A percentile compares a stretch with the other conserved stretches of the same genome.
phyloP scores from a whole-genome alignment of 305 asterid genomes.

The Fraxinus baroniana region DNA sequence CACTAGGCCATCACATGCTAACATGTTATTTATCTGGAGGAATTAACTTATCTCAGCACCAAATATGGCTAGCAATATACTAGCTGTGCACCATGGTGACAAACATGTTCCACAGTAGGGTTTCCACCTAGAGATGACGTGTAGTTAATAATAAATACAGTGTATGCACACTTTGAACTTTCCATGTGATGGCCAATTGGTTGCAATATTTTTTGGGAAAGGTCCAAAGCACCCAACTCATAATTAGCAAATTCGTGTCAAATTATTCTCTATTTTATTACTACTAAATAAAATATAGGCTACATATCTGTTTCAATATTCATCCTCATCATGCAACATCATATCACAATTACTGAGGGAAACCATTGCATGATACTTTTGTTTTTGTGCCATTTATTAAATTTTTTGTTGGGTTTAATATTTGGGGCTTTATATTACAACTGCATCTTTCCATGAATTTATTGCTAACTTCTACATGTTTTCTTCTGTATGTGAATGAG shows the following conservation, averaged over 20 bases:
- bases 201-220: no score
- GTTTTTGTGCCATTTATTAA: neutral
- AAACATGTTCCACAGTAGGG: neutral
- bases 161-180: neutral
- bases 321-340: neutral
- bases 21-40: neutral
- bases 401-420: no score
- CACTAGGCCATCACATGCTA: neutral
- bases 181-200: neutral
- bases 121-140: neutral
- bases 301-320: neutral
- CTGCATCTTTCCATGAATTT: neutral
- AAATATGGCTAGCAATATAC: neutral
- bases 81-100: neutral
- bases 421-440: neutral
- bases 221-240: no score
- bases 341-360: neutral
- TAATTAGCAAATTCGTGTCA: neutral
- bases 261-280: neutral
- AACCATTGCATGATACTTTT: neutral
- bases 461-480: neutral
- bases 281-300: neutral
- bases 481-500: neutral
- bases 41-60: neutral
- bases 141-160: neutral